phyloP scores from a whole-genome alignment of 2,329 filamentous ascomycete species.

The Pleoardoris graminearum region DNA sequence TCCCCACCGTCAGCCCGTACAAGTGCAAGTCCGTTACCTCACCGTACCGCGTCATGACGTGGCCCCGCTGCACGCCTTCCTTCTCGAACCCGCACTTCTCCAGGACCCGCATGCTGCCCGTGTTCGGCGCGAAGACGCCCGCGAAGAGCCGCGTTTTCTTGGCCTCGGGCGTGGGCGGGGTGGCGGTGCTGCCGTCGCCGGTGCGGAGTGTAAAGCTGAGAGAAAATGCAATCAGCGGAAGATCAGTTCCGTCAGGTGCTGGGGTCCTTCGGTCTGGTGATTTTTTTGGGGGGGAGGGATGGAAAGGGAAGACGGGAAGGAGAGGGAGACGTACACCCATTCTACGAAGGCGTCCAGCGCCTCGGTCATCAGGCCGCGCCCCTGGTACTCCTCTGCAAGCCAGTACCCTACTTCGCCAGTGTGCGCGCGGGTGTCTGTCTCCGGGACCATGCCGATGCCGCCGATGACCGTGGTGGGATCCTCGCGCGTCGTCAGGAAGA shows the following conservation, averaged over 20 bases:
- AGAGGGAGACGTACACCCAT: too few relatives aligned
- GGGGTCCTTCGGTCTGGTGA: too few relatives aligned
- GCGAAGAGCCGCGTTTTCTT: conserved; percentile 36
- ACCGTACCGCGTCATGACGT: conserved; percentile 41
- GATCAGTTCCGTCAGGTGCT: too few relatives aligned
- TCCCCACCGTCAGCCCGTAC: conserved; percentile 40
- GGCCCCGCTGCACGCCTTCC: conserved; percentile 44
- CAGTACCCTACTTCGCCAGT: conserved; percentile 50
- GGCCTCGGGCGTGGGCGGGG: conserved; percentile 19
- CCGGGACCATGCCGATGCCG: conserved; percentile 44
- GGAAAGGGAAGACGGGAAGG: too few relatives aligned
- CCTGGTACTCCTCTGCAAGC: conserved; percentile 45
- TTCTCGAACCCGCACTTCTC: conserved; percentile 44
- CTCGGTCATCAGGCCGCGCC: conserved; percentile 39
- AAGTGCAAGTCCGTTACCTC: conserved; percentile 35
- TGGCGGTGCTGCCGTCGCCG: conserved; percentile 7
- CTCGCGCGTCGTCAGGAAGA: conserved; percentile 20
- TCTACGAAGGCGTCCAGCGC: conserved; percentile 38
- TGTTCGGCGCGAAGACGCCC: conserved; percentile 36
- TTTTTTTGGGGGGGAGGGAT: too few relatives aligned
- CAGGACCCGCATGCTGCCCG: conserved; percentile 41
- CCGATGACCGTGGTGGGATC: conserved; percentile 35
- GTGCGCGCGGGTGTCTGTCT: conserved; percentile 41
- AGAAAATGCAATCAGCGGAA: too few relatives aligned
- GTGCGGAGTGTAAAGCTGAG: conserved; percentile 27